A percentile compares a stretch with the other conserved stretches of the same genome.
These are phyloP conservation scores for Aspergillus campestris DNA, from an alignment of 495 filamentous ascomycete species.

Conservation along the genomic window DNA sequence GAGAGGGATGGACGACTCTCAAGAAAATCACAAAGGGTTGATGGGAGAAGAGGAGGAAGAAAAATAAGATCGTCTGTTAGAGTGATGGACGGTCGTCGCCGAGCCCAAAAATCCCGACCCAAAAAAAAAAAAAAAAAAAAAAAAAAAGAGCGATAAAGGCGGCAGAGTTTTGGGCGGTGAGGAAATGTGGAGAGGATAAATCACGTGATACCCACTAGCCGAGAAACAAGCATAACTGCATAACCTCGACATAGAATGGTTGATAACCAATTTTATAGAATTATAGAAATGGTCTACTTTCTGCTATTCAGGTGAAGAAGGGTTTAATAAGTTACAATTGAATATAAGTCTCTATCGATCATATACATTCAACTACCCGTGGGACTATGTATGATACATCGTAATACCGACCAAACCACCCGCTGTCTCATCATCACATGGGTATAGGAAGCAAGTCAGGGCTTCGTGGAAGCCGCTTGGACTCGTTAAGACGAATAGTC, in stretches of 20 bases:
- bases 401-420: constrained; percentile 13
- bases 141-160: constrained; percentile 19
- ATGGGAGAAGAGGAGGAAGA: constrained; percentile 6
- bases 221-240: too few relatives aligned
- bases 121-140: constrained; percentile 16
- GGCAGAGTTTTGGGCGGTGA: constrained; percentile 33
- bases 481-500: too few relatives aligned
- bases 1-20: constrained; percentile 16
- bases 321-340: too few relatives aligned
- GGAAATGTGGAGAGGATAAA: constrained; percentile 16
- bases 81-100: neutral
- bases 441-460: too few relatives aligned
- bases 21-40: constrained; percentile 1
- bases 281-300: too few relatives aligned
- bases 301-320: too few relatives aligned
- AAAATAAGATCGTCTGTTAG: neutral
- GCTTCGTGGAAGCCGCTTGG: too few relatives aligned
- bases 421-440: constrained; percentile 10
- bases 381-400: constrained; percentile 20
- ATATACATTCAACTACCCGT: constrained; percentile 17
- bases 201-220: too few relatives aligned
- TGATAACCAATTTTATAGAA: too few relatives aligned
- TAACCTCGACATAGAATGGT: too few relatives aligned
- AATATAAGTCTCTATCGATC: constrained; percentile 6
- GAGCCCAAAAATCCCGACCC: constrained; percentile 15